Percentiles rank a stretch among this genome's conserved stretches.
phyloP scores from a whole-genome alignment of 2,329 filamentous ascomycete species.

The Neofusicoccum parvum region DNA sequence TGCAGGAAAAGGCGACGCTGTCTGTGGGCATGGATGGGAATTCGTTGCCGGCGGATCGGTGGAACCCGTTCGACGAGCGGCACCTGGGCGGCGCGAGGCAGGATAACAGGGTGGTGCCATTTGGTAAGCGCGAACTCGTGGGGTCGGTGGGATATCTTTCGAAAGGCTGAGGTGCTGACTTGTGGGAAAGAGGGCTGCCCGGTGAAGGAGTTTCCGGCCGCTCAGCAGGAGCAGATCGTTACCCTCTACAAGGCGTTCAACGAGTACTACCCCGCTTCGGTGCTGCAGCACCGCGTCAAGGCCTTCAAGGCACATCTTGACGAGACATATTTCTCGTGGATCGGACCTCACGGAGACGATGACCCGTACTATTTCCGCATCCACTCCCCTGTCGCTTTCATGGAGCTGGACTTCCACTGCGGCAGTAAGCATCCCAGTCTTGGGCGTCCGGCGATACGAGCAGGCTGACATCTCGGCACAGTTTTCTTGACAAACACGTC shows the following conservation, averaged over 20 bases:
- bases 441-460: not conserved
- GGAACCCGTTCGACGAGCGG: slow-evolving; percentile 80
- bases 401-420: slow-evolving; percentile 80
- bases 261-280: slow-evolving; percentile 63
- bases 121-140: slow-evolving; percentile 32
- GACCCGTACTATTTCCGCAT: slow-evolving; percentile 79
- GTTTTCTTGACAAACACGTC: slow-evolving; percentile 74
- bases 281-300: slow-evolving; percentile 58
- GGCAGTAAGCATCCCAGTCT: slow-evolving; percentile 42
- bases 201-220: slow-evolving; percentile 38
- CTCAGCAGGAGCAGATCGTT: slow-evolving; percentile 59
- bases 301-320: slow-evolving; percentile 58
- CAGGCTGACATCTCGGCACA: not conserved
- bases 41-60: slow-evolving; percentile 57
- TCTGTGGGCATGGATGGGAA: slow-evolving; percentile 36
- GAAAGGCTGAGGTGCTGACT: not conserved
- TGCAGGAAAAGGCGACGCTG: slow-evolving; percentile 56
- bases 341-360: slow-evolving; percentile 66
- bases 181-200: not conserved
- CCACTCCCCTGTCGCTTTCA: slow-evolving; percentile 72
- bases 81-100: slow-evolving; percentile 77
- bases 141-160: not conserved
- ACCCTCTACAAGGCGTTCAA: slow-evolving; percentile 66
- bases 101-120: slow-evolving; percentile 76
- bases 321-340: slow-evolving; percentile 83